Evolutionary conservation across 179 eudicot species (phyloP).

Genomic region (Beta corolliflora): DNA sequence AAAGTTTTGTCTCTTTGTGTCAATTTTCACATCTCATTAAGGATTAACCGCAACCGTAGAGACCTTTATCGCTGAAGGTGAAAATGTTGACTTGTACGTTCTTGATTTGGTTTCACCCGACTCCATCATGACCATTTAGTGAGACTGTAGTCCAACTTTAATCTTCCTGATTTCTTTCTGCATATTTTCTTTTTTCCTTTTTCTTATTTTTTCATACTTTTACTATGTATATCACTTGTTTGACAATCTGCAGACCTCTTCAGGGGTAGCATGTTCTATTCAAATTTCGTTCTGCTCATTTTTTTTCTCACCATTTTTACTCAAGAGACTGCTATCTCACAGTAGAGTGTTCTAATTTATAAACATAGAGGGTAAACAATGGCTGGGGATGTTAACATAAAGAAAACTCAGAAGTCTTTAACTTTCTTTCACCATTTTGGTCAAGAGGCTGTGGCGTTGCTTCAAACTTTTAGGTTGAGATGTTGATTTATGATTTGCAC

Average conservation of each 20-base stretch:
- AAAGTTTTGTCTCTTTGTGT: constrained; percentile 20
- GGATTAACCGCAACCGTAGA: not conserved
- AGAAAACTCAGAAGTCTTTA: not conserved
- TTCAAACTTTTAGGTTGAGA: constrained; percentile 10
- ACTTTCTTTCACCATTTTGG: constrained; percentile 4
- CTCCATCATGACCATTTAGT: constrained; percentile 10
- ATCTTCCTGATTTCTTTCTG: not conserved
- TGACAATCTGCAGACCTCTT: not conserved
- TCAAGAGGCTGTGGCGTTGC: not conserved
- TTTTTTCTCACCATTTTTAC: not conserved
- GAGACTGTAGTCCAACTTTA: not conserved
- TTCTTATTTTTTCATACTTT: not conserved
- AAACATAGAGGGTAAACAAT: not conserved
- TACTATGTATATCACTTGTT: not conserved
- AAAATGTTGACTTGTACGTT: constrained; percentile 5
- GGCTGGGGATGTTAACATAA: not conserved
- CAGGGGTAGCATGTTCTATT: not conserved
- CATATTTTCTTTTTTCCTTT: not conserved
- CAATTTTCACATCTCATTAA: not conserved
- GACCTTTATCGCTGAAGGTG: constrained; percentile 7
- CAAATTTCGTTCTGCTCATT: not conserved
- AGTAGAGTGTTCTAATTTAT: constrained; percentile 1
- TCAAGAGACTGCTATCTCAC: not conserved
- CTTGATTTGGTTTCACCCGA: constrained; percentile 6
- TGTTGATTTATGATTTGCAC: constrained; percentile 13